Percentiles rank a stretch among this genome's conserved stretches.
phyloP scores from a whole-genome alignment of 23 red algal genomes.

The Chondrus crispus region DNA sequence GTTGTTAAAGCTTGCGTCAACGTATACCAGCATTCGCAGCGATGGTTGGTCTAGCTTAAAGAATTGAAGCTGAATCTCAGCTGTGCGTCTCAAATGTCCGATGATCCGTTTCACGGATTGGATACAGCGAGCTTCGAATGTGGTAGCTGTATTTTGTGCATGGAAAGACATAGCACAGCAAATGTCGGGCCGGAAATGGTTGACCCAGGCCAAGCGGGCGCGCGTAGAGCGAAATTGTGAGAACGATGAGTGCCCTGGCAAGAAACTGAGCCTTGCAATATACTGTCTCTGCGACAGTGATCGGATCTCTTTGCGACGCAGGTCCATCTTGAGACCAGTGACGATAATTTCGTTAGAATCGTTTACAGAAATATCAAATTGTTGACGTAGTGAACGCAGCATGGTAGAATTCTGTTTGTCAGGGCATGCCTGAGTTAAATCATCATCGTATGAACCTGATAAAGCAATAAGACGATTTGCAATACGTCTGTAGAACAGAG shows the following conservation, averaged over 20 bases:
- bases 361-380: too few species aligned
- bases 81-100: not conserved
- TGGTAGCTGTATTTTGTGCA: not conserved
- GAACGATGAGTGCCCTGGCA: not conserved
- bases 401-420: too few species aligned
- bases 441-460: not conserved
- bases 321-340: too few species aligned
- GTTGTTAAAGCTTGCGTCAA: not conserved
- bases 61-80: not conserved
- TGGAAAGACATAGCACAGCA: not conserved
- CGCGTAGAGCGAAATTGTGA: not conserved
- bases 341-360: too few species aligned
- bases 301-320: too few species aligned
- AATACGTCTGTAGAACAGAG: not conserved
- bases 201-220: not conserved
- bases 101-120: not conserved
- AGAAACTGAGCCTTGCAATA: too few species aligned
- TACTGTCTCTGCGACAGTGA: too few species aligned
- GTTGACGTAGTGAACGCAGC: too few species aligned
- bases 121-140: not conserved
- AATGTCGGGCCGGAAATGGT: not conserved
- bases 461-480: not conserved
- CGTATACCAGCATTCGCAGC: not conserved
- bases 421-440: too few species aligned
- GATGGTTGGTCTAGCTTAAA: not conserved